Evolutionary conservation across 1,284 basidiomycete species (phyloP).

Genomic region (Ustilago sp.): DNA sequence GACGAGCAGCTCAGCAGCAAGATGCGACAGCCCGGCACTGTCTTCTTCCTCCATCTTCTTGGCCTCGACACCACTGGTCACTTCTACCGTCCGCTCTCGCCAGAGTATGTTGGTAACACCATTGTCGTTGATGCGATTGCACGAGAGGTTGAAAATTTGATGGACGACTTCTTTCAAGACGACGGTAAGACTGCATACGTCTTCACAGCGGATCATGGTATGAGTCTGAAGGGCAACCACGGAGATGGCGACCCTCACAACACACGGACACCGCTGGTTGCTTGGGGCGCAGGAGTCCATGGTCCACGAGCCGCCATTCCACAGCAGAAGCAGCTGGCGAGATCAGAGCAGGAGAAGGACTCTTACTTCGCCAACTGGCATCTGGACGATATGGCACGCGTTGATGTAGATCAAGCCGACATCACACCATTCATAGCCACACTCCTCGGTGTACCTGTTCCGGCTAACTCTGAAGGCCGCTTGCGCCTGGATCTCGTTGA

Average conservation of each 20-base stretch:
- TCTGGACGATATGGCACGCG: constrained; percentile 44
- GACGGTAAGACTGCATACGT: constrained; percentile 78
- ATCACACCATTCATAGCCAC: constrained; percentile 80
- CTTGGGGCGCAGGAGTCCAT: constrained; percentile 79
- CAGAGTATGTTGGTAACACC: constrained; percentile 90
- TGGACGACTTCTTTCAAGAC: constrained; percentile 76
- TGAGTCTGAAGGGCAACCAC: constrained; percentile 89
- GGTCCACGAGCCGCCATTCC: constrained; percentile 16
- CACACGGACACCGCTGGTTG: constrained; percentile 85
- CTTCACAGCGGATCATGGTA: constrained; percentile 91
- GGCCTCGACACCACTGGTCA: constrained; percentile 90
- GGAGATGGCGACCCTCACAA: constrained; percentile 91
- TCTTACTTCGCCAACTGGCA: constrained; percentile 60
- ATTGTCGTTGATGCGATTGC: constrained; percentile 83
- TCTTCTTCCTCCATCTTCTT: constrained; percentile 87
- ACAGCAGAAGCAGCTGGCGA: constrained; percentile 16
- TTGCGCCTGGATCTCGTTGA: constrained; percentile 68
- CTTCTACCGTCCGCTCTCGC: constrained; percentile 84
- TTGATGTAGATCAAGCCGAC: constrained; percentile 84
- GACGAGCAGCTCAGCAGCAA: constrained; percentile 70
- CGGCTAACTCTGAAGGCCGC: constrained; percentile 70
- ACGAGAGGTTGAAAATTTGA: constrained; percentile 76
- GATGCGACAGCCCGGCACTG: constrained; percentile 74
- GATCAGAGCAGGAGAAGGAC: constrained; percentile 25
- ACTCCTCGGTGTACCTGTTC: constrained; percentile 56